These are phyloP conservation scores for Boletus speciosus DNA, from an alignment of 768 basidiomycete species.

Conservation along the genomic window DNA sequence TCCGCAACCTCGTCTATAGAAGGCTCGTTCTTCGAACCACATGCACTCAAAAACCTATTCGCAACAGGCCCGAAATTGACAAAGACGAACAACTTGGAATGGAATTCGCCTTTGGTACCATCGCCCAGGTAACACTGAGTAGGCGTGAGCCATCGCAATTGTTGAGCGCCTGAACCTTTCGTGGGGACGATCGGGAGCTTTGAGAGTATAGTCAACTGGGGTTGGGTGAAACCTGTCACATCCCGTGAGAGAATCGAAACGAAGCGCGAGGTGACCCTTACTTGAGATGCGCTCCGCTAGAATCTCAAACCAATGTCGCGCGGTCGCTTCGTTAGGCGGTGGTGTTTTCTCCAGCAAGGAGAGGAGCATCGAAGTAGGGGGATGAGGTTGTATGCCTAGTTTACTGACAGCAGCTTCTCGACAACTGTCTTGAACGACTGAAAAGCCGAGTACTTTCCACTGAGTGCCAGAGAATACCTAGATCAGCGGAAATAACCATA, in stretches of 20 bases:
- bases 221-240: conserved; percentile 51
- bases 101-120: conserved; percentile 52
- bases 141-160: conserved; percentile 52
- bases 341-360: conserved; percentile 56
- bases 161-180: conserved; percentile 29
- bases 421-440: conserved; percentile 54
- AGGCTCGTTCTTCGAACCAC: conserved; percentile 86
- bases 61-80: conserved; percentile 83
- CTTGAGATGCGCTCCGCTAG: conserved; percentile 62
- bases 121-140: conserved; percentile 67
- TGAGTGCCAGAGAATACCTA: conserved; percentile 70
- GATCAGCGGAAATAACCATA: not conserved
- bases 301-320: conserved; percentile 63
- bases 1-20: conserved; percentile 78
- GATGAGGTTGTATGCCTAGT: conserved; percentile 67
- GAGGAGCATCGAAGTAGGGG: conserved; percentile 59
- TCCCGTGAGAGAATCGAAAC: not conserved
- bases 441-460: conserved; percentile 76
- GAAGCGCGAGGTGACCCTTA: conserved; percentile 29
- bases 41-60: conserved; percentile 80
- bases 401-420: conserved; percentile 54
- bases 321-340: conserved; percentile 51
- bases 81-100: conserved; percentile 81
- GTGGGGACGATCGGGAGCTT: conserved; percentile 66
- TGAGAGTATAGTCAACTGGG: conserved; percentile 57